These are phyloP conservation scores for Viola pubescens DNA, from an alignment of 441 rosid genomes.

Conservation along the genomic window DNA sequence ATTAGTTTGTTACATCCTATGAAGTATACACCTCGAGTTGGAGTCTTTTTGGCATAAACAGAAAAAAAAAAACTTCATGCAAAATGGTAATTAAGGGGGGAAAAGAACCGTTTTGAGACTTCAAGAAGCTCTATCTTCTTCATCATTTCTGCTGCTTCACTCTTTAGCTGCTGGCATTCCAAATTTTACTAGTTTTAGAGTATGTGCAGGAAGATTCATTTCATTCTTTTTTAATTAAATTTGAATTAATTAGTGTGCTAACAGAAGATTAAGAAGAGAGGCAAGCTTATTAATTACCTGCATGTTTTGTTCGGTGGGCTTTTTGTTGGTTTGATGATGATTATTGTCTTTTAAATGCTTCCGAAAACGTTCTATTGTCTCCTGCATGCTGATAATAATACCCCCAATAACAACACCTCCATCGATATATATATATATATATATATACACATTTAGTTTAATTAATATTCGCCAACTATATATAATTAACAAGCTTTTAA, in stretches of 20 bases:
- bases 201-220: not conserved
- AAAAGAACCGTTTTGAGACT: constrained; percentile 52
- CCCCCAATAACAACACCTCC: constrained; percentile 7
- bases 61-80: not conserved
- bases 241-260: not conserved
- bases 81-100: not conserved
- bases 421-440: not conserved
- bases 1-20: too few species aligned
- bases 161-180: constrained; percentile 55
- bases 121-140: constrained; percentile 79
- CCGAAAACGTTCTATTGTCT: constrained; percentile 58
- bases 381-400: constrained; percentile 56
- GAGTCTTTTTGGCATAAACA: too few species aligned
- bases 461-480: too few species aligned
- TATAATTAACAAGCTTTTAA: not conserved
- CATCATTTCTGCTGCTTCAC: constrained; percentile 59
- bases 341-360: constrained; percentile 49
- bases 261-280: not conserved
- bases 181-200: not conserved
- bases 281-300: constrained; percentile 29
- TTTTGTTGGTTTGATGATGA: constrained; percentile 24
- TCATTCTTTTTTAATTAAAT: too few species aligned
- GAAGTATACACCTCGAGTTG: not conserved
- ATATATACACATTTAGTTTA: not conserved
- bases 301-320: constrained; percentile 46